Evolutionary conservation across 495 filamentous ascomycete species (phyloP), one percentile per base, ranked within the genome.

Genomic region (Neurospora sp.): DNA sequence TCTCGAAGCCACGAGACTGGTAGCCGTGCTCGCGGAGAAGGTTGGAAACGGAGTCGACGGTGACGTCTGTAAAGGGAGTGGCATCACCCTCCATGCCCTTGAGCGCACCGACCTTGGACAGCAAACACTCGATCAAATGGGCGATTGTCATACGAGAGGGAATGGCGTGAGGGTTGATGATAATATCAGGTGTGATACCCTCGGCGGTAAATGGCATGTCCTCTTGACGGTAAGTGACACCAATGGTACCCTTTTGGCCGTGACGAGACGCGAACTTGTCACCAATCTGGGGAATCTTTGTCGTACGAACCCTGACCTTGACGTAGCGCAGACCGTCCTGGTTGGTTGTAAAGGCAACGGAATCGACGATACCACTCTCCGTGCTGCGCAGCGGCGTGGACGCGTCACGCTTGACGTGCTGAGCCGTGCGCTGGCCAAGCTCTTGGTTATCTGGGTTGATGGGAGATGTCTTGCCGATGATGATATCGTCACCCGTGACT

Each of bases 61-160:
- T 99, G 76, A 98, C 94, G 75, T 97, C 95, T 18, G 96, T 98
- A 82, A 99, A 99, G 0, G 96, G 96, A 1, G 96, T 99, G 18
- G 96, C 96, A 79, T 99, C 96, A 76, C 96, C 96, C 82, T 98
- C 96, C 78, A 91, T 91, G 27, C 96, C 96, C 81, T 92, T 91
- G 18, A 98, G 86, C 0, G 95, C 89, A 0, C 93, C 91, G 20
- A 98, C 96, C 82, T 99, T 99, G 81, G 92, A 95, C 53, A 98
- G 88, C 78, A 97, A 89, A 86, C 96, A 98, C 84, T 99, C 96
- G 82, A 99, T 97, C 88, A 99, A 93, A 87, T 99, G 96, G 73
- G 96, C 96, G 87, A 98, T 98, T 0, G 96, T 99, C 96, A 99
- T 99, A 87, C 96, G 96, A 16, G 96, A 99, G 1, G 96, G 96